Base-by-base conservation (phyloP, 2,329 filamentous ascomycete species). In the Tolypocladium cylindrosporum region DNA sequence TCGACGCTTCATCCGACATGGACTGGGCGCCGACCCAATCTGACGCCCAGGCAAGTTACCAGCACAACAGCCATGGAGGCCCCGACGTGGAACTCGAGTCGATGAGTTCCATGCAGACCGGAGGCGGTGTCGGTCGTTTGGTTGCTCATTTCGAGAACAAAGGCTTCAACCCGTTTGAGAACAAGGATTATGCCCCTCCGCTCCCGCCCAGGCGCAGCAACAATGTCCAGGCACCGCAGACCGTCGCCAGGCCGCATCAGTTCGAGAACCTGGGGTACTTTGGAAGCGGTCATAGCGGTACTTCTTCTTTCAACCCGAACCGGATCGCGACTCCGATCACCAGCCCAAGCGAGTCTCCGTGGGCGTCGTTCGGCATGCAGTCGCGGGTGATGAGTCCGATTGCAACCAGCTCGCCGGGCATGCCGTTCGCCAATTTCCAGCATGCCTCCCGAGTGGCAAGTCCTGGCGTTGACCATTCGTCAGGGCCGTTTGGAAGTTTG, bases 71-170 rank as follows among this genome's bases (percentile, higher is more conserved):
- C 51, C 58, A 64, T 37, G 57, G 42, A 41, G 42, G 48, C 43
- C 53, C 64, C 55, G 63, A 65, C 60, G 63, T 71, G 39, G 67
- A 72, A 57, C 61, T 71, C 27, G 63, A 66, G 41, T 61, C 63
- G 27, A 63, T 70, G 57, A 61, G 54, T 50, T 51, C 66, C n/a
- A 48, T 60, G 39, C 68, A 69, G 36, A 60, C 54, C 42, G 61
- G 60, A 39, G 61, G 63, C 21, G 58, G 61, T 27, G 73, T 75
- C 55, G 69, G 72, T 52, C 71, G 72, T 52, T 61, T 76, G 53
- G 70, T 75, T 58, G 71, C 73, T 54, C 73, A 74, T 55, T 76
- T 76, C 62, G 74, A 76, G 56, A 74, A 70, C 58, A 74, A 72
- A 57, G 68, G 64, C 53, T 62, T 61, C 53, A 48, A 36, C 50